These are phyloP conservation scores for Ustilago trichophora DNA, from an alignment of 1,284 basidiomycete genomes.

Conservation along the genomic window DNA sequence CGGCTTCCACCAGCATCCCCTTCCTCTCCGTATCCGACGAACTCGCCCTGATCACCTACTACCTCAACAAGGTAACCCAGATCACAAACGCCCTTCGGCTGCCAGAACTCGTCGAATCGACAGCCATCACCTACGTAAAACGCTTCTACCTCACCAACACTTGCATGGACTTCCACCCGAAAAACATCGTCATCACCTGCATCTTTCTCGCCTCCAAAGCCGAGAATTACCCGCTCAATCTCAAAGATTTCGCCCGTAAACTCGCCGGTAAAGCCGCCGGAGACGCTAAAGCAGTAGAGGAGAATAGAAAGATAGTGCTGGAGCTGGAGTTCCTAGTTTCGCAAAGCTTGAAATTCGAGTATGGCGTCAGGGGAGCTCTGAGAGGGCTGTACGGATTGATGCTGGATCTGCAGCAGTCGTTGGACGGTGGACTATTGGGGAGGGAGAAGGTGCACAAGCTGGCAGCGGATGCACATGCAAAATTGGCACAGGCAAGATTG, in stretches of 20 bases:
- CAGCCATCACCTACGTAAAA: conserved; percentile 89
- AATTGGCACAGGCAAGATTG: conserved; percentile 73
- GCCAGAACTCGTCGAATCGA: conserved; percentile 90
- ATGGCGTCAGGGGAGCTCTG: conserved; percentile 89
- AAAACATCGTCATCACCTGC: conserved; percentile 88
- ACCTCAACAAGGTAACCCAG: conserved; percentile 83
- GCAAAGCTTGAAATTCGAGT: conserved; percentile 91
- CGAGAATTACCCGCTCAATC: conserved; percentile 87
- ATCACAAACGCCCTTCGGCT: conserved; percentile 86
- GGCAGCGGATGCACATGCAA: conserved; percentile 28
- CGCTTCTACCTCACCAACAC: conserved; percentile 97
- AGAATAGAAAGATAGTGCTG: conserved; percentile 79
- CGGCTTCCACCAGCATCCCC: conserved; percentile 63
- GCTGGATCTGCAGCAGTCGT: conserved; percentile 89
- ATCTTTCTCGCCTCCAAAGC: conserved; percentile 96
- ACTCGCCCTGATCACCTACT: conserved; percentile 84
- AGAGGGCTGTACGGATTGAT: conserved; percentile 87
- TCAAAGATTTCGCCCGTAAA: conserved; percentile 78
- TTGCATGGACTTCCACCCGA: conserved; percentile 99
- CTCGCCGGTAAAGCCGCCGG: conserved; percentile 68
- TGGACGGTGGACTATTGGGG: background rate
- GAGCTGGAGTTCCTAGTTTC: conserved; percentile 94
- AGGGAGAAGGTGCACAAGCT: conserved; percentile 37
- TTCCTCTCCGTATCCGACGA: conserved; percentile 87
- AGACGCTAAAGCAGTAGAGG: conserved; percentile 76